These are phyloP conservation scores for Camelina sativa DNA, from an alignment of 345 rosid genomes.

Conservation along the genomic window DNA sequence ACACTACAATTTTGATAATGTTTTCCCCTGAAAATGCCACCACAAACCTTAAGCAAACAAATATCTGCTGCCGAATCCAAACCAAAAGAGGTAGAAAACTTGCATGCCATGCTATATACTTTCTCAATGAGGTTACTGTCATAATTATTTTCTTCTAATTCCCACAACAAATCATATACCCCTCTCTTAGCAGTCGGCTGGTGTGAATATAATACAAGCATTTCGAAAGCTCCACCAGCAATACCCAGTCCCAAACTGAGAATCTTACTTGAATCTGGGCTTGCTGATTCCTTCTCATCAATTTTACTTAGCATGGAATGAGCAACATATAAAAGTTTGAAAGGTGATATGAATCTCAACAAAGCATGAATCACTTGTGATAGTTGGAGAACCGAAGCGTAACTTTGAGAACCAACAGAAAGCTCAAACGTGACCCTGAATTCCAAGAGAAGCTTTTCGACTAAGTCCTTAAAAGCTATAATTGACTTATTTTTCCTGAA, in stretches of 20 bases:
- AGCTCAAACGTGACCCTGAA: conserved; percentile 53
- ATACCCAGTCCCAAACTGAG: conserved; percentile 65
- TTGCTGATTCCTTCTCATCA: conserved; percentile 39
- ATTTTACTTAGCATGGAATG: conserved; percentile 60
- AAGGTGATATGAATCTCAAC: conserved; percentile 66
- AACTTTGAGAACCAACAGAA: conserved; percentile 54
- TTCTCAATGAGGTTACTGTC: conserved; percentile 61
- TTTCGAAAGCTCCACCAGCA: conserved; percentile 70
- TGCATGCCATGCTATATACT: conserved; percentile 61
- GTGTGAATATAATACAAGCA: conserved; percentile 56
- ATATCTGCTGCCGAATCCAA: conserved; percentile 57
- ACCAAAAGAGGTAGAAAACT: conserved; percentile 54
- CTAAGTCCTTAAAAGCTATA: conserved; percentile 53
- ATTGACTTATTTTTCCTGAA: conserved; percentile 44
- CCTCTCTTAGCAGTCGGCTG: conserved; percentile 52
- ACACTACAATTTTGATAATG: conserved; percentile 45
- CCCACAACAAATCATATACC: conserved; percentile 62
- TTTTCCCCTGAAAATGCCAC: conserved; percentile 52
- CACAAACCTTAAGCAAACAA: conserved; percentile 69
- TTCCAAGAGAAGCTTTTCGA: conserved; percentile 51
- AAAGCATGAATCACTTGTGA: conserved; percentile 63
- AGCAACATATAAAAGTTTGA: conserved; percentile 65
- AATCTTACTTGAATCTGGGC: conserved; percentile 41
- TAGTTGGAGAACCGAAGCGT: conserved; percentile 55
- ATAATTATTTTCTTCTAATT: conserved; percentile 51